Evolutionary conservation across 345 rosid genomes (phyloP), one percentile per base, ranked within the genome.

Genomic region (Eucalyptus coolabah): DNA sequence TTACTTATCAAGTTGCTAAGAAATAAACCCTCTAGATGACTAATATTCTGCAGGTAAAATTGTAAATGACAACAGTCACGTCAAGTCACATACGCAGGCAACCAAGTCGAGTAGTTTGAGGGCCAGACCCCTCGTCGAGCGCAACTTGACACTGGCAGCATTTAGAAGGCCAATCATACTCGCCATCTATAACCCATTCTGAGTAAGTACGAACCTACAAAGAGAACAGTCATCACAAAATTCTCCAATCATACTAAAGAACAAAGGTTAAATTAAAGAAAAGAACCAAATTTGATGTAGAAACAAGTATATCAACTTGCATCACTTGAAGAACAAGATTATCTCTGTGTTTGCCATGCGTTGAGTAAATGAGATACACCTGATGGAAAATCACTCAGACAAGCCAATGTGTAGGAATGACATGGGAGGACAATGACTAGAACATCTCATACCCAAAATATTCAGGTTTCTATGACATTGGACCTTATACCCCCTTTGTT

Each of bases 131-230:
- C 91, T 97, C 99, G 54, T 95, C 97, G 89, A 98, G 95, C 13
- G 91, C 91, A 89, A 90, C 92, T 92, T 94, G 98, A 92, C 99
- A 98, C 23, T 93, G 93, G 92, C 99, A 97, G 93, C 99, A 98
- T 91, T 94, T 97, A 23, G 95, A 93, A 89, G 99, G 99, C 97
- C 98, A 97, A 86, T 98, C 99, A 92, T 98, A 97, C 91, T 96
- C 99, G 90, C 97, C 99, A 92, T 98, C 99, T 92, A 96, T 98
- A 88, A 98, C 99, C 99, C 99, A 98, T 87, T 98, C 99, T 19
- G 99, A 98, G 95, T 98, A 98, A 24, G 99, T 97, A 45, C 96
- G 98, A 82, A 98, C 92, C 99, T 98, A 92, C 72, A 90, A 72
- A 53, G 65, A 53, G 15, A 86, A 53, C 2, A 1, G 44, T 21